A percentile compares a stretch with the other conserved stretches of the same genome.
Conservation (phyloP, 139 green algal genomes). For the Micromonas pusilla region DNA sequence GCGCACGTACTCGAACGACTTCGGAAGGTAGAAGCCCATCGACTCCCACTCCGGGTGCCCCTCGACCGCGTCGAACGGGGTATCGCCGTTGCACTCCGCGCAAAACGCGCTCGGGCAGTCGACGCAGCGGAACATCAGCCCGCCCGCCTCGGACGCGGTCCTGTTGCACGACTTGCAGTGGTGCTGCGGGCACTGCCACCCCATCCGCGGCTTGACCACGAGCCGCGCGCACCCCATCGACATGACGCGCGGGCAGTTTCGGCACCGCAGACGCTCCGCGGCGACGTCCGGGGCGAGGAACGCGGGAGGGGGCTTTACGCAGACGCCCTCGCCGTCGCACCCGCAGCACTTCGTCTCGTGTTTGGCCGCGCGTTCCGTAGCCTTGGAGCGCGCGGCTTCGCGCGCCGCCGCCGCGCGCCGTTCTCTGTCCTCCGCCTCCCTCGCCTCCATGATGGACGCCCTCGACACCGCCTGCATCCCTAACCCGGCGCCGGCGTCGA, state of each 20-base stretch:
- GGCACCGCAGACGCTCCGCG: not conserved
- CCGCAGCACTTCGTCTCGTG: not conserved
- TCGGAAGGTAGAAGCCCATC: not conserved
- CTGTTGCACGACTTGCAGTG: not conserved
- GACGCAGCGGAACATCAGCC: conserved; percentile 18
- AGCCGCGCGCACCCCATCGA: not conserved
- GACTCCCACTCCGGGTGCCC: not conserved
- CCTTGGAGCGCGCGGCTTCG: not conserved
- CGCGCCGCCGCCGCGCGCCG: not conserved
- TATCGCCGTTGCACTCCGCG: conserved; percentile 1
- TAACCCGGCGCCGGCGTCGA: not conserved
- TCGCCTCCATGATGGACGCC: not conserved
- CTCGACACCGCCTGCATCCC: conserved; percentile 11
- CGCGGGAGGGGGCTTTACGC: not conserved
- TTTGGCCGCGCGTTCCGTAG: not conserved
- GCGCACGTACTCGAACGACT: not conserved
- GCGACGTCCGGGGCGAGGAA: not conserved
- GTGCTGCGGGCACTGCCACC: conserved; percentile 16
- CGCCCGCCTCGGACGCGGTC: not conserved
- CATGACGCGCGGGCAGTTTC: not conserved
- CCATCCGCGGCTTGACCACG: not conserved
- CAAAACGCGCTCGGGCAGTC: not conserved
- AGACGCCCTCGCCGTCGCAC: not conserved
- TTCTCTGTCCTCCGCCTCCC: not conserved
- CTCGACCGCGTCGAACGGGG: not conserved